Evolutionary conservation across 2,329 filamentous ascomycete species (phyloP).

Genomic region (Epichloe bromicola): DNA sequence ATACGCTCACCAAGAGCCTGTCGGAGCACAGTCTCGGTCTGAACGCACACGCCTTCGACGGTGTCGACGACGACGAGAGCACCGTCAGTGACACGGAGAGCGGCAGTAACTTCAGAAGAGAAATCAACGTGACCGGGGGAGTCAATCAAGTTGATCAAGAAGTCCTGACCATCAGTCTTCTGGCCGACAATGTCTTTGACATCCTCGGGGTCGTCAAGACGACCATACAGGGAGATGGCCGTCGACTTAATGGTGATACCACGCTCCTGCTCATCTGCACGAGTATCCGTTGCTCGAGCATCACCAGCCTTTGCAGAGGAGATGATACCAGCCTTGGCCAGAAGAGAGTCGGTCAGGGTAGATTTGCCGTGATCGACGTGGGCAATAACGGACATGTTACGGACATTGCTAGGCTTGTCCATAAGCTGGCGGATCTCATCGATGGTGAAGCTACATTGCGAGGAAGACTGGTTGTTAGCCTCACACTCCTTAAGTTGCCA

Average conservation of each 20-base stretch:
- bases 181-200: conserved; percentile 86
- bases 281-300: conserved; percentile 90
- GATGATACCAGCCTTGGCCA: conserved; percentile 99
- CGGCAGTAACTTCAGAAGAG: conserved; percentile 98
- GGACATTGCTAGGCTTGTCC: conserved; percentile 67
- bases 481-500: neutral
- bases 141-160: conserved; percentile 99
- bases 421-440: conserved; percentile 74
- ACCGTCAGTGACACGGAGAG: conserved; percentile 99
- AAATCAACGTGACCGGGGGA: conserved; percentile 99
- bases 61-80: conserved; percentile 99
- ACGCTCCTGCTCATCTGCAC: conserved; percentile 96
- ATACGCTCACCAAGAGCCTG: conserved; percentile 99
- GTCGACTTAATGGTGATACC: conserved; percentile 99
- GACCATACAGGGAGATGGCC: conserved; percentile 95
- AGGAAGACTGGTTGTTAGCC: conserved; percentile 10
- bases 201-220: conserved; percentile 69
- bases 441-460: conserved; percentile 74
- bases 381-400: conserved; percentile 99
- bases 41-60: conserved; percentile 98
- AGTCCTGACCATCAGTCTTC: conserved; percentile 83
- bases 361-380: conserved; percentile 99
- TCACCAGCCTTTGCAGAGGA: conserved; percentile 95
- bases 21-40: conserved; percentile 98
- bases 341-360: conserved; percentile 96